Conservation (phyloP, 179 eudicot genomes). For the Kewa caespitosa region DNA sequence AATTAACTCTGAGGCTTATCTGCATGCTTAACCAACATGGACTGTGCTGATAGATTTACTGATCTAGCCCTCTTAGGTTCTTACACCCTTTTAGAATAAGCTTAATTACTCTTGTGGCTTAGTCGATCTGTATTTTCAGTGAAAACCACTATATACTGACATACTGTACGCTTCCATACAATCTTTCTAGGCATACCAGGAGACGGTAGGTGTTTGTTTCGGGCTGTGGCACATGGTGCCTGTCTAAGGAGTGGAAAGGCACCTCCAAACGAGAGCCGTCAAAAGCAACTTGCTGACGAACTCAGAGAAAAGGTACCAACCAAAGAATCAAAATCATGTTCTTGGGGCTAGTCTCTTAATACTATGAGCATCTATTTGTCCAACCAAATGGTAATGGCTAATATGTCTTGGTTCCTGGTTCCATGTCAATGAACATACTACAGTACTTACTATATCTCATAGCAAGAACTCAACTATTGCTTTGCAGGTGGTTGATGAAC, state of each 20-base stretch:
- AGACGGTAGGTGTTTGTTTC: conserved; percentile 83
- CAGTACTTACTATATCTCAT: background rate
- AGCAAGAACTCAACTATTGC: background rate
- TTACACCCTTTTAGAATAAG: background rate
- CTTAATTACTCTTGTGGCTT: too few relatives aligned
- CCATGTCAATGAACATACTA: background rate
- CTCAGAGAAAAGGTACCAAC: conserved; percentile 56
- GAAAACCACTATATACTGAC: background rate
- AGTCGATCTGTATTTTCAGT: background rate
- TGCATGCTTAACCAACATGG: background rate
- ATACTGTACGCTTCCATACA: background rate
- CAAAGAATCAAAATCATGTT: background rate
- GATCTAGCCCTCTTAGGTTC: background rate
- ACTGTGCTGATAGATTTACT: background rate
- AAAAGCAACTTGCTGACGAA: conserved; percentile 74
- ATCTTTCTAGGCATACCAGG: conserved; percentile 66
- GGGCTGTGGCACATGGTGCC: conserved; percentile 78
- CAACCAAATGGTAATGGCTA: background rate
- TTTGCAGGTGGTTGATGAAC: conserved; percentile 74
- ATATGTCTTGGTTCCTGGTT: background rate
- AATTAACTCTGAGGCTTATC: background rate
- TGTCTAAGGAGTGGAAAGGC: conserved; percentile 61
- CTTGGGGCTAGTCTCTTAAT: background rate
- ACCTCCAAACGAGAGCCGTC: conserved; percentile 53
- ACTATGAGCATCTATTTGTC: background rate